phyloP scores from a whole-genome alignment of 495 filamentous ascomycete species.

The Chaetomium fimeti region DNA sequence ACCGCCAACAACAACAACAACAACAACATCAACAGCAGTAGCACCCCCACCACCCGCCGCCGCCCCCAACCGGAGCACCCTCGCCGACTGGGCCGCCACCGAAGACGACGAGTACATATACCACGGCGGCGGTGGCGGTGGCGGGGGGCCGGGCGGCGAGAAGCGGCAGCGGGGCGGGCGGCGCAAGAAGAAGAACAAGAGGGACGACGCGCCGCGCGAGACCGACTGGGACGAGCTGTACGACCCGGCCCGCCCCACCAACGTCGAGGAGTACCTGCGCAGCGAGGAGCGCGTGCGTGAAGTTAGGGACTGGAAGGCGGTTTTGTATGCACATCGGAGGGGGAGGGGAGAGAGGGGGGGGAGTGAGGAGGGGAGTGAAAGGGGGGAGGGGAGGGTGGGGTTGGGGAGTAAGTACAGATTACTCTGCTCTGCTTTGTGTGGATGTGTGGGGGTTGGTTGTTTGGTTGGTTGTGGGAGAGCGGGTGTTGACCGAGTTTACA shows the following conservation, averaged over 20 bases:
- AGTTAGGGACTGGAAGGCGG: slow-evolving; percentile 83
- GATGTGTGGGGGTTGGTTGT: not conserved
- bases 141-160: slow-evolving; percentile 37
- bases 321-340: slow-evolving; percentile 71
- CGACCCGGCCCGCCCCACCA: slow-evolving; percentile 79
- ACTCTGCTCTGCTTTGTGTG: not conserved
- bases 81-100: slow-evolving; percentile 80
- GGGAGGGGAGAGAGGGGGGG: slow-evolving; percentile 49
- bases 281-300: slow-evolving; percentile 82
- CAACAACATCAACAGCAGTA: slow-evolving; percentile 15
- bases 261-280: slow-evolving; percentile 79
- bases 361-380: slow-evolving; percentile 34
- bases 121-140: slow-evolving; percentile 15
- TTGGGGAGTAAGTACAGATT: slow-evolving; percentile 48
- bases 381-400: slow-evolving; percentile 44
- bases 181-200: slow-evolving; percentile 81
- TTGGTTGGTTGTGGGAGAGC: not conserved
- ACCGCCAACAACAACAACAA: slow-evolving; percentile 17
- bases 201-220: slow-evolving; percentile 53
- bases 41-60: slow-evolving; percentile 29
- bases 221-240: slow-evolving; percentile 95
- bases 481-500: slow-evolving; percentile 38
- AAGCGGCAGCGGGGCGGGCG: slow-evolving; percentile 74
- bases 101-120: slow-evolving; percentile 62
- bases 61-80: slow-evolving; percentile 63